These are phyloP conservation scores for Rhynchospora tenuis DNA, from an alignment of 176 grass and related monocot species.

Conservation along the genomic window DNA sequence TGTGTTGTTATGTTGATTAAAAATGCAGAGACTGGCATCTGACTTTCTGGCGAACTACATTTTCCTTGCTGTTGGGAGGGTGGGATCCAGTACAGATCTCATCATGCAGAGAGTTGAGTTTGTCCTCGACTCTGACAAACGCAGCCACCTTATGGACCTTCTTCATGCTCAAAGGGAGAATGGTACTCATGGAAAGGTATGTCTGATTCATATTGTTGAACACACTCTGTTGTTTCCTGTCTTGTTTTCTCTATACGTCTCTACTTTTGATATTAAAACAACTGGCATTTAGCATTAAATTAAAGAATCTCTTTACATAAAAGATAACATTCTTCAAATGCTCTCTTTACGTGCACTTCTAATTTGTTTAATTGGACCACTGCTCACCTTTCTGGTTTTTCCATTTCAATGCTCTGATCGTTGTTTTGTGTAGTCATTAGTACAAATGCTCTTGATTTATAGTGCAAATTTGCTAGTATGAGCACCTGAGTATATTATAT, in stretches of 20 bases:
- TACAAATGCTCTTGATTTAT: too few relatives aligned
- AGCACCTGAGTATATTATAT: too few relatives aligned
- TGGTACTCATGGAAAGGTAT: slow-evolving; percentile 81
- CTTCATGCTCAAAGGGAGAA: slow-evolving; percentile 79
- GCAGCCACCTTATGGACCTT: slow-evolving; percentile 96
- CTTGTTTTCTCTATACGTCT: not conserved
- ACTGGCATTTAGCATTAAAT: not conserved
- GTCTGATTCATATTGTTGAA: not conserved
- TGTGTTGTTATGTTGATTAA: not conserved
- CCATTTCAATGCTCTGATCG: not conserved
- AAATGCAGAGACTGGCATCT: slow-evolving; percentile 64
- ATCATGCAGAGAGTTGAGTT: slow-evolving; percentile 90
- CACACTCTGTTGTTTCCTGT: not conserved
- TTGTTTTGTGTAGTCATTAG: too few relatives aligned
- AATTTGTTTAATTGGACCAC: not conserved
- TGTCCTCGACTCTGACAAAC: slow-evolving; percentile 86
- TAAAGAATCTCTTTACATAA: not conserved
- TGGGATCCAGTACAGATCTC: slow-evolving; percentile 96
- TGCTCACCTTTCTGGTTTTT: not conserved
- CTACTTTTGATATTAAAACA: not conserved
- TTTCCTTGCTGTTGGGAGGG: slow-evolving; percentile 96
- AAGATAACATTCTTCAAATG: not conserved
- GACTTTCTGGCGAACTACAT: slow-evolving; percentile 85
- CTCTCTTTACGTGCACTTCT: not conserved
- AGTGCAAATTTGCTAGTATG: too few relatives aligned